Percentiles rank a stretch among this genome's conserved stretches.
Conservation (phyloP, 352 stramenopile species). For the Blastocystis sp. region DNA sequence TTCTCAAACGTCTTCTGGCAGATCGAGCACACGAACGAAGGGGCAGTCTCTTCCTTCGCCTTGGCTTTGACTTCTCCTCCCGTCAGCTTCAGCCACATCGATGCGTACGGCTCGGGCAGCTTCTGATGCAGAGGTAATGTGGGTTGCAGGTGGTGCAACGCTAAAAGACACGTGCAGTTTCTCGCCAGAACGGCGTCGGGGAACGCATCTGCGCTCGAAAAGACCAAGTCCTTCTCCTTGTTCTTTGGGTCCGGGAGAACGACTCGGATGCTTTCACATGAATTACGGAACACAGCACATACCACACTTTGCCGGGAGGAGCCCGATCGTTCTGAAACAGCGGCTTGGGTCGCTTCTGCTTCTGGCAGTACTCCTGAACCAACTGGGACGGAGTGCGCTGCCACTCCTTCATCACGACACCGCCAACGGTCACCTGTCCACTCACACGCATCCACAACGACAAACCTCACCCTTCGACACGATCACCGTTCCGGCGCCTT, state of each 20-base stretch:
- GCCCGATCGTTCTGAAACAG: slow-evolving; percentile 80
- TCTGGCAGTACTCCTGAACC: slow-evolving; percentile 89
- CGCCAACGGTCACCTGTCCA: slow-evolving; percentile 80
- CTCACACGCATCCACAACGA: not conserved
- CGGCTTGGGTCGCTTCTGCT: slow-evolving; percentile 85
- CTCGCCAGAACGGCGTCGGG: slow-evolving; percentile 79
- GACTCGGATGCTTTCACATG: slow-evolving; percentile 76
- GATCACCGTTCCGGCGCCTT: slow-evolving; percentile 85
- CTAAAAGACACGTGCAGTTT: slow-evolving; percentile 89
- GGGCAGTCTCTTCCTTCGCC: slow-evolving; percentile 50
- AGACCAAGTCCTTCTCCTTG: slow-evolving; percentile 88
- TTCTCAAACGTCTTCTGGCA: slow-evolving; percentile 76
- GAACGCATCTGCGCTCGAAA: slow-evolving; percentile 82
- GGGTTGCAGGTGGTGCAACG: slow-evolving; percentile 90
- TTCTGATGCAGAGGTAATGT: slow-evolving; percentile 90
- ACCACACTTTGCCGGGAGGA: slow-evolving; percentile 77
- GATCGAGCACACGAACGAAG: slow-evolving; percentile 73
- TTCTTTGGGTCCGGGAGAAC: slow-evolving; percentile 91
- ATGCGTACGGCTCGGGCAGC: slow-evolving; percentile 91
- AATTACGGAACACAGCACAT: slow-evolving; percentile 27
- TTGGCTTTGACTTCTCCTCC: slow-evolving; percentile 58
- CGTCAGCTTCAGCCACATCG: slow-evolving; percentile 83
- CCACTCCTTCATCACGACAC: slow-evolving; percentile 89
- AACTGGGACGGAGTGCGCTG: slow-evolving; percentile 90
- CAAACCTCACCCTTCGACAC: slow-evolving; percentile 82